These are phyloP conservation scores for Suillus ampliporus DNA, from an alignment of 768 basidiomycete genomes.

Conservation along the genomic window DNA sequence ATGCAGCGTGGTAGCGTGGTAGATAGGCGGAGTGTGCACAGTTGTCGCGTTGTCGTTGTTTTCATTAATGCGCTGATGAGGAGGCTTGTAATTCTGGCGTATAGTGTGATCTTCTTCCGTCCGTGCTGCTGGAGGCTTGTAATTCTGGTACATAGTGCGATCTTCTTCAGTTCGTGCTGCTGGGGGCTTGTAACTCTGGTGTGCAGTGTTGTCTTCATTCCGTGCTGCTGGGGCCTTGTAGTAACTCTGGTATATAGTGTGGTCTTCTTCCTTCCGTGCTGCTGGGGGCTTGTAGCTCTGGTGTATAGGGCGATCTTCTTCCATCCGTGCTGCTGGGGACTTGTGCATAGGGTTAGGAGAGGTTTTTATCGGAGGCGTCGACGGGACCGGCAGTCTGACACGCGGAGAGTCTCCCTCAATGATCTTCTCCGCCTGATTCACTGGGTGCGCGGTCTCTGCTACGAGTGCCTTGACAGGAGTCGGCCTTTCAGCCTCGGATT, in stretches of 20 bases:
- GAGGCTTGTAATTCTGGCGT: neutral
- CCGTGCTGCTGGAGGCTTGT: neutral
- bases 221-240: neutral
- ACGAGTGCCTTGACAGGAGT: neutral
- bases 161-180: neutral
- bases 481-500: neutral
- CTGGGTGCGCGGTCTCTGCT: neutral
- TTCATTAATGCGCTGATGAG: conserved; percentile 1
- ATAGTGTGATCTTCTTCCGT: neutral
- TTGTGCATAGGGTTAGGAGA: neutral
- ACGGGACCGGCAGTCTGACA: neutral
- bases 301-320: too few relatives aligned
- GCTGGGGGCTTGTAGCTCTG: neutral
- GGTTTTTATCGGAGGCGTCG: neutral
- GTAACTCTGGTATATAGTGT: neutral
- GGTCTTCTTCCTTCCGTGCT: neutral
- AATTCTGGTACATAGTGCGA: neutral
- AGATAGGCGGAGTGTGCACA: neutral
- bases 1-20: neutral
- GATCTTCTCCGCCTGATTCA: conserved; percentile 1
- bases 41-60: neutral
- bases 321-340: neutral
- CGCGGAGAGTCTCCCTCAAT: neutral
- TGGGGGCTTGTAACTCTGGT: neutral
- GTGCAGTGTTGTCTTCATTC: neutral